Evolutionary conservation across 345 rosid genomes (phyloP).

Genomic region (Arabis hirsuta): DNA sequence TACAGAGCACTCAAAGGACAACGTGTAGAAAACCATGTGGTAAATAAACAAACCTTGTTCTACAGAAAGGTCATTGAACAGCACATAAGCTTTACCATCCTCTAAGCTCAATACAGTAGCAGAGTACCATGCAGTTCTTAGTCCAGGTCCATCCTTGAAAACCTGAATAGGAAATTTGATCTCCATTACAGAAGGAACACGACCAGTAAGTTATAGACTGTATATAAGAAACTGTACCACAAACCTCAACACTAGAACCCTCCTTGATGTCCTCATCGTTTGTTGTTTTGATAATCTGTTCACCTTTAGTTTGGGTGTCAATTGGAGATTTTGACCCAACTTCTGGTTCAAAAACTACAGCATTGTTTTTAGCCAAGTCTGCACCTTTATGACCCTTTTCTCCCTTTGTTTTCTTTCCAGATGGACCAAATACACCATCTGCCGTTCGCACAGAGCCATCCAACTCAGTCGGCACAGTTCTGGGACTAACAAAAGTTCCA

Average conservation of each 20-base stretch:
- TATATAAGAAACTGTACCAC: conserved; percentile 34
- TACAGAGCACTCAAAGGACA: not conserved
- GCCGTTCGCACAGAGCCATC: conserved; percentile 50
- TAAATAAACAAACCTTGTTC: conserved; percentile 63
- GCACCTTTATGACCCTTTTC: conserved; percentile 51
- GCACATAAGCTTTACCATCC: conserved; percentile 79
- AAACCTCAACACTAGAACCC: conserved; percentile 88
- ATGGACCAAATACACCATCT: conserved; percentile 50
- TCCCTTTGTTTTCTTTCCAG: conserved; percentile 54
- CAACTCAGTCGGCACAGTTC: conserved; percentile 46
- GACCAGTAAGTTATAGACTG: conserved; percentile 11
- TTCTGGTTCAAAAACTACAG: conserved; percentile 52
- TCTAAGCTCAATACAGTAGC: conserved; percentile 71
- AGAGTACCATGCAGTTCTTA: conserved; percentile 78
- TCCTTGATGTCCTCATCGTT: conserved; percentile 60
- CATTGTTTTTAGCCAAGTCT: conserved; percentile 49
- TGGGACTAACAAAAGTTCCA: conserved; percentile 44
- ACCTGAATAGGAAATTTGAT: conserved; percentile 51
- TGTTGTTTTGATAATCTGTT: conserved; percentile 41
- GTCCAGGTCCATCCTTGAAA: conserved; percentile 71
- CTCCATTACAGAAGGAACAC: conserved; percentile 18
- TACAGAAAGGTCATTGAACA: conserved; percentile 63
- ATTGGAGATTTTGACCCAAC: conserved; percentile 45
- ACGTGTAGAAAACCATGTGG: conserved; percentile 5
- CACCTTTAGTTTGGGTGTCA: conserved; percentile 45